phyloP scores from a whole-genome alignment of 345 rosid species.

The Rubroshorea leprosula region DNA sequence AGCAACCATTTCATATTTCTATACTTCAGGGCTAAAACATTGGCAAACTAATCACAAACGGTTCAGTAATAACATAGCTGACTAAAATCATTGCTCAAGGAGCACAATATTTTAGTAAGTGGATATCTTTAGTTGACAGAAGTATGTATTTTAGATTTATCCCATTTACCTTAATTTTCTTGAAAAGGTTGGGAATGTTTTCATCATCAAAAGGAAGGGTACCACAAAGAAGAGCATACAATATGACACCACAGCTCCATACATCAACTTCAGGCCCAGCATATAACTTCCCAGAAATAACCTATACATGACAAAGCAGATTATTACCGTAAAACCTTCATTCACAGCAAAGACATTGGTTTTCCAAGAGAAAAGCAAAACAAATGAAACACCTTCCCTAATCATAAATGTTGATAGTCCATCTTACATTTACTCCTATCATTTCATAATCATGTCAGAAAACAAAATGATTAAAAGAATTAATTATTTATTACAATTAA shows the following conservation, averaged over 20 bases:
- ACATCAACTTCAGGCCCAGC: slow-evolving; percentile 98
- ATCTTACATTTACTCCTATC: background rate
- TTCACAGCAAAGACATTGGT: background rate
- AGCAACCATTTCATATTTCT: background rate
- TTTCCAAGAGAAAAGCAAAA: background rate
- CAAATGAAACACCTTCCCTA: background rate
- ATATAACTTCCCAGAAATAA: slow-evolving; percentile 78
- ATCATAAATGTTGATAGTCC: background rate
- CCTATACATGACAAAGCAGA: slow-evolving; percentile 33
- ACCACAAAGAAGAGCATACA: slow-evolving; percentile 94
- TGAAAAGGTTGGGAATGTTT: slow-evolving; percentile 82
- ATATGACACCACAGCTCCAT: slow-evolving; percentile 98
- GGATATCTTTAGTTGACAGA: background rate
- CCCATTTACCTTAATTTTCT: slow-evolving; percentile 72
- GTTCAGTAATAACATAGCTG: background rate
- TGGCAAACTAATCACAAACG: too few species aligned
- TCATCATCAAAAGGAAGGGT: slow-evolving; percentile 95
- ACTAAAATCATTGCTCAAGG: background rate
- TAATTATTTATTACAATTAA: too few species aligned
- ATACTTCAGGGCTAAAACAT: background rate
- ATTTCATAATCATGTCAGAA: background rate
- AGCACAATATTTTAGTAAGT: background rate
- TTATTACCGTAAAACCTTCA: background rate
- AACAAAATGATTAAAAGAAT: background rate
- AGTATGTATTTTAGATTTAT: background rate